These are phyloP conservation scores for Brassica nigra DNA, from an alignment of 345 rosid genomes.

Conservation along the genomic window DNA sequence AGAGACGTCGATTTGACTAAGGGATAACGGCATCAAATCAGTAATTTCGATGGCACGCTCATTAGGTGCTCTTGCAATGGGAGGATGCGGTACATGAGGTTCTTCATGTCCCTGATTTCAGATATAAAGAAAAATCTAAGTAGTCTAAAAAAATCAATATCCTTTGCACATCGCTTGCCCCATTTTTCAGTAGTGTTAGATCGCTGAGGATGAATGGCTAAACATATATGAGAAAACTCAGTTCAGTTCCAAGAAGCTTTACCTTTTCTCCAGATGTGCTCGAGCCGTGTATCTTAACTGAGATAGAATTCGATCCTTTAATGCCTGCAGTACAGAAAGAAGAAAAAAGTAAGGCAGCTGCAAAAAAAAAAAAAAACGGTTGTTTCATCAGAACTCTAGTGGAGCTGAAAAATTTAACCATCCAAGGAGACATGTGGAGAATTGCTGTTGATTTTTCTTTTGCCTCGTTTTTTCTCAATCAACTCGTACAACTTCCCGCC, in stretches of 20 bases:
- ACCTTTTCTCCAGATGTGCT: constrained; percentile 48
- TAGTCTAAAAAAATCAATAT: not conserved
- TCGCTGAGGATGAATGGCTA: not conserved
- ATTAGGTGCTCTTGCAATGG: constrained; percentile 35
- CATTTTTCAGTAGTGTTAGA: not conserved
- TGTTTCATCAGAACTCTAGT: too few relatives aligned
- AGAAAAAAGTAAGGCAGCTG: not conserved
- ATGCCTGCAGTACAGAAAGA: constrained; percentile 13
- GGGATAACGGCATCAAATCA: constrained; percentile 74
- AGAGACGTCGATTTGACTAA: constrained; percentile 77
- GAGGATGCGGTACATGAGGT: constrained; percentile 8
- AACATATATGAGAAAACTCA: not conserved
- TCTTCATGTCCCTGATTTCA: constrained; percentile 29
- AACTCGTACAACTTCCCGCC: constrained; percentile 67
- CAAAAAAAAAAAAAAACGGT: too few relatives aligned
- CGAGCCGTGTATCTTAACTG: constrained; percentile 35
- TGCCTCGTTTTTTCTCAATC: constrained; percentile 54
- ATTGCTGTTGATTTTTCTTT: constrained; percentile 38
- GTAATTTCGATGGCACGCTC: constrained; percentile 37
- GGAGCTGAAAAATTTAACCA: constrained; percentile 41
- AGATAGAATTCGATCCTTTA: constrained; percentile 30
- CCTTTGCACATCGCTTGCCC: not conserved
- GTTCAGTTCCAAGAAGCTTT: constrained; percentile 13
- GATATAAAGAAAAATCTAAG: constrained; percentile 3
- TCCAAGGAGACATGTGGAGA: constrained; percentile 32